Conservation (phyloP, 2,329 filamentous ascomycete species). For the Alternaria longipes region DNA sequence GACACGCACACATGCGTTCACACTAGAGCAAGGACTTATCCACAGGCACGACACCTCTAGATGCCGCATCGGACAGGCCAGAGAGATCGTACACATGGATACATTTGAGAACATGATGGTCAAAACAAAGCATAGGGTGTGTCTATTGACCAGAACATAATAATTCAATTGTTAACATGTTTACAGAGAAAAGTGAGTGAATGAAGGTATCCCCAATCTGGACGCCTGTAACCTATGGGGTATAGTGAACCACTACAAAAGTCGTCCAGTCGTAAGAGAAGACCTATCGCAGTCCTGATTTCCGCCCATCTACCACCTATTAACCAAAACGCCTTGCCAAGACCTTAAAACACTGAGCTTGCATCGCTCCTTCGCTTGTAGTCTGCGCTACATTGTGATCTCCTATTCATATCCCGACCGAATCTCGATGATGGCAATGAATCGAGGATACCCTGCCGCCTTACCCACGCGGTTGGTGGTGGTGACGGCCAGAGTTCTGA, state of each 20-base stretch:
- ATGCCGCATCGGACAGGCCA: background rate
- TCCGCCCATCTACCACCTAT: slow-evolving; percentile 1
- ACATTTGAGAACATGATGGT: background rate
- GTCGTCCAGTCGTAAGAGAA: slow-evolving; percentile 14
- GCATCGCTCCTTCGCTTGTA: background rate
- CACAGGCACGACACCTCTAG: background rate
- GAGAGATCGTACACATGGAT: background rate
- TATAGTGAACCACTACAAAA: slow-evolving; percentile 29
- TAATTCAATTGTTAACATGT: slow-evolving; percentile 34
- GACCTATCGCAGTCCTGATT: background rate
- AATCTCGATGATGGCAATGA: slow-evolving; percentile 7
- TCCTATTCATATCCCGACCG: slow-evolving; percentile 10
- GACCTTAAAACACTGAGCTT: background rate
- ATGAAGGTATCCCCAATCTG: slow-evolving; percentile 16
- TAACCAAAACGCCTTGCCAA: slow-evolving; percentile 5
- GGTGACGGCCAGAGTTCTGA: slow-evolving; percentile 31
- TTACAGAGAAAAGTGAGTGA: slow-evolving; percentile 35
- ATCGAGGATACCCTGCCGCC: slow-evolving; percentile 9
- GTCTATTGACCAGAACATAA: slow-evolving; percentile 28
- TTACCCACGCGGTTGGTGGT: slow-evolving; percentile 24
- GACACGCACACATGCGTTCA: background rate
- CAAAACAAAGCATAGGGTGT: slow-evolving; percentile 25
- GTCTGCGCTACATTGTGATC: slow-evolving; percentile 1
- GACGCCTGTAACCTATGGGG: slow-evolving; percentile 22
- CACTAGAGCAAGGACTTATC: background rate